Evolutionary conservation across 225 moss, liverwort and hornwort species (phyloP), one percentile per base, ranked within the genome.

Genomic region (Bryoerythrophyllum caledonicum): DNA sequence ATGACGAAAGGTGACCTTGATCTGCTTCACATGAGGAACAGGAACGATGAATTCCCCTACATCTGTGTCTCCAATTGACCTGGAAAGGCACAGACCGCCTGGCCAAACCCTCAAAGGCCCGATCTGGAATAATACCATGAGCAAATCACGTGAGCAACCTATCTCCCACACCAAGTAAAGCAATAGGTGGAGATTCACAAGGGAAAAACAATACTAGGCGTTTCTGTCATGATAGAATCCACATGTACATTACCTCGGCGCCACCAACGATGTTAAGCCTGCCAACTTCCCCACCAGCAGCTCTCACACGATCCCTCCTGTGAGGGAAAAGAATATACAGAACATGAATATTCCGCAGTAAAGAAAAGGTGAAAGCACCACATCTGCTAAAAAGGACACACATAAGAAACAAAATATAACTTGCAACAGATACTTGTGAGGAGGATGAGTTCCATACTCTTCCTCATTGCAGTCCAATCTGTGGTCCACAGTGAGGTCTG

Each of bases 31-130:
- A 76, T 87, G 84, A n/a, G 94, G 94, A 60, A 94, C 90, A 49
- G 94, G 92, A 30, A 94, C 94, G 63, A 95, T 95, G 27, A 92
- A 91, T 63, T 95, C 94, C 25, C 94, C 94, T 2, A 92, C 92
- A 72, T 95, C 89, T 70, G 91, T 81, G 65, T 95, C 94, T 72
- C 94, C 94, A 65, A 95, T 95, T 35, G 94, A 95, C 61, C 94
- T 88, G 30, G 94, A 95, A 28, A 95, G 82, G 63, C 94, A 95
- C 40, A 92, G 82, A 14, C 94, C 94, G 30, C 94, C 94, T 43
- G 94, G 94, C 94, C 94, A 95, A n/a, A 90, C 90, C 69, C 94
- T 92, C 78, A 95, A 74, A 16, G 94, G 94, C 17, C 94, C 94
- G 82, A 95, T 92, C 94, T 89, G 84, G 48, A 77, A 49, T n/a